phyloP scores from a whole-genome alignment of 2,329 filamentous ascomycete genomes.

The Verticillium albo-atrum region DNA sequence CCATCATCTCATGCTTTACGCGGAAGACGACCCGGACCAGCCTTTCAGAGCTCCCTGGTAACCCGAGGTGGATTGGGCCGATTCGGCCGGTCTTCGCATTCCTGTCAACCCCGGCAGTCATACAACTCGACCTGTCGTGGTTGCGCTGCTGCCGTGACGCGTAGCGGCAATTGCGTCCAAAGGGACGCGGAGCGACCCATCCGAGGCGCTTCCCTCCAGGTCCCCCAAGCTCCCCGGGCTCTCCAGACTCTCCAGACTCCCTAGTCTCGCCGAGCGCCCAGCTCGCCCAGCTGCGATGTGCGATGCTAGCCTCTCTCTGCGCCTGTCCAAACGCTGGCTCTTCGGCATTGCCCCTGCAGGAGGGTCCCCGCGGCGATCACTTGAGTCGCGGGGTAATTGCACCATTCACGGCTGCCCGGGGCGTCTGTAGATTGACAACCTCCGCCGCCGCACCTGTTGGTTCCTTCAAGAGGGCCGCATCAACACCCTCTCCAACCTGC shows the following conservation, averaged over 20 bases:
- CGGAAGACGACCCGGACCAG: background rate
- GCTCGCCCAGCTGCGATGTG: background rate
- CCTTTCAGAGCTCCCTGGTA: background rate
- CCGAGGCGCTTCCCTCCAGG: background rate
- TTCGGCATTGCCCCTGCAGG: background rate
- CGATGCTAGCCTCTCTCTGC: background rate
- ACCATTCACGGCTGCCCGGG: background rate
- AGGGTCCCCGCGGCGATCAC: background rate
- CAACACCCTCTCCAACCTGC: background rate
- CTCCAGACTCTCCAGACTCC: background rate
- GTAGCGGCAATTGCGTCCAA: background rate
- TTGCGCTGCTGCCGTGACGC: background rate
- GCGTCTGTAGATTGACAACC: background rate
- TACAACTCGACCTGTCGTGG: background rate
- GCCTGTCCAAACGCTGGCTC: background rate
- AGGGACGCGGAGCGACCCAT: background rate
- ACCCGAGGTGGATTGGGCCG: background rate
- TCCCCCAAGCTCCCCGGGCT: background rate
- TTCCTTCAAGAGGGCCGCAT: background rate
- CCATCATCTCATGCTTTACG: background rate
- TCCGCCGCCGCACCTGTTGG: background rate
- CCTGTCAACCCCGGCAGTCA: background rate
- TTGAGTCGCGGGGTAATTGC: background rate
- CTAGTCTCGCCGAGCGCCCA: background rate
- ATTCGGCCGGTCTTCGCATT: conserved; percentile 1